phyloP scores from a whole-genome alignment of 2,329 filamentous ascomycete species.

The Sporothrix dimorphospora region DNA sequence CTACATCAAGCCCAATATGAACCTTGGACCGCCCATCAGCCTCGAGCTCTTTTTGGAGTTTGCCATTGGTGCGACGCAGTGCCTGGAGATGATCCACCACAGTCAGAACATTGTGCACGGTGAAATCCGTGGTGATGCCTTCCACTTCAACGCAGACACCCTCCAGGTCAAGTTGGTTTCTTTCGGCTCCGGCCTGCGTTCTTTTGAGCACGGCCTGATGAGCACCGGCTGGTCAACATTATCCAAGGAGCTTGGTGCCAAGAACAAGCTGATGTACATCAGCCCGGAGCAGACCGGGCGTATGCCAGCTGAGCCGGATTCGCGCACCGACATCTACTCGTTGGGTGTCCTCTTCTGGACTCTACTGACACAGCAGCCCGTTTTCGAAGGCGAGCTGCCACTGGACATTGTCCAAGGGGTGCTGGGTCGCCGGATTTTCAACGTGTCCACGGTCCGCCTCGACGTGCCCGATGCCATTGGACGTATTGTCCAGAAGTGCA shows the following conservation, averaged over 20 bases:
- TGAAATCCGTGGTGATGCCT: constrained; percentile 87
- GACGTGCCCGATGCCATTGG: constrained; percentile 85
- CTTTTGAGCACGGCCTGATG: constrained; percentile 86
- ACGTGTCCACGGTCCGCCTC: constrained; percentile 73
- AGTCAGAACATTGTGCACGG: constrained; percentile 84
- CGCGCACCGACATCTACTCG: constrained; percentile 90
- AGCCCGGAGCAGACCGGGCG: constrained; percentile 94
- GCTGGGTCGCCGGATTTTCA: constrained; percentile 75
- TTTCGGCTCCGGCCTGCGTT: constrained; percentile 82
- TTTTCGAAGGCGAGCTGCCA: constrained; percentile 78
- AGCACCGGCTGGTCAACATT: constrained; percentile 85
- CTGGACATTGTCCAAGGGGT: constrained; percentile 93
- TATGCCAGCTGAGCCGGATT: constrained; percentile 89
- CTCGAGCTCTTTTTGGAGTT: constrained; percentile 84
- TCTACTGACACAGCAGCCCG: constrained; percentile 75
- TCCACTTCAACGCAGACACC: constrained; percentile 77
- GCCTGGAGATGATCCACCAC: constrained; percentile 88
- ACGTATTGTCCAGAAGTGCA: constrained; percentile 87
- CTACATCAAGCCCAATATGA: constrained; percentile 46
- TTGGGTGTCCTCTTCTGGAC: constrained; percentile 89
- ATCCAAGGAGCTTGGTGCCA: constrained; percentile 81
- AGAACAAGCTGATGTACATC: constrained; percentile 88
- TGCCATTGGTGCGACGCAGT: constrained; percentile 84
- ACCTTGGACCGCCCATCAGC: constrained; percentile 63
- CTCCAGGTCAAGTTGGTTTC: constrained; percentile 77